Evolutionary conservation across 2,329 filamentous ascomycete genomes (phyloP).

Genomic region (Calonectria crousiana): DNA sequence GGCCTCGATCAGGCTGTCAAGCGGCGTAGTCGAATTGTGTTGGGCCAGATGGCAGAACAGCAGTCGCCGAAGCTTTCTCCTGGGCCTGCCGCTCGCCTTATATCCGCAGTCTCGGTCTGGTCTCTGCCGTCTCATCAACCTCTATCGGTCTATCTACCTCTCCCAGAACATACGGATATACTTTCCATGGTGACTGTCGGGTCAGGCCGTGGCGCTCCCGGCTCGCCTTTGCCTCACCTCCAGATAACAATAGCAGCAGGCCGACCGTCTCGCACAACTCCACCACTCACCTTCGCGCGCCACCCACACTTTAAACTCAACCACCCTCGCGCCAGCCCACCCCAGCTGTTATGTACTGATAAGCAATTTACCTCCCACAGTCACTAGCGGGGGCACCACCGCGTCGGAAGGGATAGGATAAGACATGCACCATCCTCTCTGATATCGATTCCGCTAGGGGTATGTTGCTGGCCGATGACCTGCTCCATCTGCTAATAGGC

Average conservation of each 20-base stretch:
- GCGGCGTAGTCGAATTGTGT: slow-evolving; percentile 33
- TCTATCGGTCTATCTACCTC: slow-evolving; percentile 2
- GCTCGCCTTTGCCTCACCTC: slow-evolving; percentile 11
- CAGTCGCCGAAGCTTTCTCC: slow-evolving; percentile 21
- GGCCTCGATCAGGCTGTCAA: slow-evolving; percentile 16
- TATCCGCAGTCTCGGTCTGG: background rate
- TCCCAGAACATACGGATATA: background rate
- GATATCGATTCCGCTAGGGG: background rate
- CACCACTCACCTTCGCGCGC: slow-evolving; percentile 15
- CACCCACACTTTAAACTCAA: slow-evolving; percentile 20
- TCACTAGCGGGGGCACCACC: slow-evolving; percentile 14
- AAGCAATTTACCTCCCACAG: slow-evolving; percentile 18
- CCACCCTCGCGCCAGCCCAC: slow-evolving; percentile 15
- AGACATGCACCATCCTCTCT: slow-evolving; percentile 3
- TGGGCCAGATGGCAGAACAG: slow-evolving; percentile 40
- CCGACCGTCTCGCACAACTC: slow-evolving; percentile 1
- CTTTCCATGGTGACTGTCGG: slow-evolving; percentile 7
- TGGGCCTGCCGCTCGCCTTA: slow-evolving; percentile 2
- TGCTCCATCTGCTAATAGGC: slow-evolving; percentile 16
- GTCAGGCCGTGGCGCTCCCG: slow-evolving; percentile 15
- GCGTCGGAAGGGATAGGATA: slow-evolving; percentile 13
- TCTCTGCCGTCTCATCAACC: background rate
- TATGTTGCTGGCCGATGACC: background rate
- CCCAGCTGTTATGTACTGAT: slow-evolving; percentile 18
- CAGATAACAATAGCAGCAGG: slow-evolving; percentile 22